Evolutionary conservation across 2,329 filamentous ascomycete genomes (phyloP), one percentile per base, ranked within the genome.

Genomic region (Aspergillus pseudonomiae): DNA sequence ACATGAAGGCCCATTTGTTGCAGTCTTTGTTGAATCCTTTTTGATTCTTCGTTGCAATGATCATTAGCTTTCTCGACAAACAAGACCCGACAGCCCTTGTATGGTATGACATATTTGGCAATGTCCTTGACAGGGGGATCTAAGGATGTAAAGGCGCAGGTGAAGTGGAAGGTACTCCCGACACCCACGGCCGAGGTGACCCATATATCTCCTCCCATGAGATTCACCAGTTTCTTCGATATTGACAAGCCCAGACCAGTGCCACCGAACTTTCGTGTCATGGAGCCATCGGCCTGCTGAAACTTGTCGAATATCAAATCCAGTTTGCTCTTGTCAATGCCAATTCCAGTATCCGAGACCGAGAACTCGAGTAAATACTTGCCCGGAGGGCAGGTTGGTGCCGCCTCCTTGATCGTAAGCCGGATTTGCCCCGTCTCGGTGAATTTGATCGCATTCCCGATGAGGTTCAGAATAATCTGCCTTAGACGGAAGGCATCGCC

Each of bases 361-460:
- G 94, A 90, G 79, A 98, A 98, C 79, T 98, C 93, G 76, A 97
- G 94, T 34, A 93, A 91, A 71, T 96, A 97, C 77, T 97, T 92
- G 70, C 91, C 89, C 11, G 85, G 83, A 14, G 84, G 85, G 71
- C 87, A 91, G 88, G 84, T 56, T 89, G 86, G 55, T 89, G 85
- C 84, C 34, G 91, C 83, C 79, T 89, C 84, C 73, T 89, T 89
- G 71, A 98, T 97, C n/a, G 91, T 93, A 58, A 98, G 88, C 77
- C 94, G 96, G 71, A 99, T 94, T 77, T 97, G 93, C 65, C 95
- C 95, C 72, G 95, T 91, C 78, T 98, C 94, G 3, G 95, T 98
- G 78, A 99, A 99, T 77, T 99, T 99, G 84, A 99, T 97, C 60
- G 95, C 94, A 74, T 99, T 99, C 74, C 95, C 95, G 59, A 98